Percentiles rank a stretch among this genome's conserved stretches.
These are phyloP conservation scores for Talaromyces sp. DNA, from an alignment of 2,329 filamentous ascomycete genomes.

Conservation along the genomic window DNA sequence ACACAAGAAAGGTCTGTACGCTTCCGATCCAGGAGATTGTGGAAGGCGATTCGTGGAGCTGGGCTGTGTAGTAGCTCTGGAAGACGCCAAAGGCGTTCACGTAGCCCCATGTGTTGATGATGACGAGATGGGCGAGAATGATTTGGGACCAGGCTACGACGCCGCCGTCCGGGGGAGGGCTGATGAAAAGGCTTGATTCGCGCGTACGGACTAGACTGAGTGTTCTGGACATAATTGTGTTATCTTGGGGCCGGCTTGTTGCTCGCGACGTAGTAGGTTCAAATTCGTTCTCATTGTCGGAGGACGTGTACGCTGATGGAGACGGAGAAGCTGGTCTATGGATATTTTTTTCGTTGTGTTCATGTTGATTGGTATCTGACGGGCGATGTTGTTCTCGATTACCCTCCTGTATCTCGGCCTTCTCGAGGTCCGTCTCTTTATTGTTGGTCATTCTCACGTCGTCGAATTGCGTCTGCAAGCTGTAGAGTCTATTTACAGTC, in stretches of 20 bases:
- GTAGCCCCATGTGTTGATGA: slow-evolving; percentile 28
- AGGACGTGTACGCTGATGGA: not conserved
- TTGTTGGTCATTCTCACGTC: not conserved
- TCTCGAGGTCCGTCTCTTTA: not conserved
- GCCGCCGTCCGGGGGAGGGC: slow-evolving; percentile 31
- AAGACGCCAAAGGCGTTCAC: slow-evolving; percentile 42
- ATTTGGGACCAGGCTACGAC: slow-evolving; percentile 32
- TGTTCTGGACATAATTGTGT: slow-evolving; percentile 4
- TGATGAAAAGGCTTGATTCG: slow-evolving; percentile 11
- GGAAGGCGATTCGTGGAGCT: slow-evolving; percentile 32
- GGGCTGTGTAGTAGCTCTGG: slow-evolving; percentile 42
- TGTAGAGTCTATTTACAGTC: not conserved
- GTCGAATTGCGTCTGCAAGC: not conserved
- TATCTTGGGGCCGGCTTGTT: not conserved
- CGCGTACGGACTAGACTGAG: slow-evolving; percentile 15
- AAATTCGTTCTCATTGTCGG: not conserved
- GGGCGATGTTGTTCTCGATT: not conserved
- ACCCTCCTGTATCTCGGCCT: not conserved
- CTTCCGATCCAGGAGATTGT: slow-evolving; percentile 48
- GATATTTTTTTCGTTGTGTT: not conserved
- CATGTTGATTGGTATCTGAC: not conserved
- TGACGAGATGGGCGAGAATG: slow-evolving; percentile 28
- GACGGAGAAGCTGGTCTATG: not conserved
- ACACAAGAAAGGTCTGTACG: slow-evolving; percentile 46
- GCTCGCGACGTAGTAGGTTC: slow-evolving; percentile 4